Evolutionary conservation across 305 asterid genomes (phyloP), one percentile per base, ranked within the genome.

Genomic region (Fraxinus greggii): DNA sequence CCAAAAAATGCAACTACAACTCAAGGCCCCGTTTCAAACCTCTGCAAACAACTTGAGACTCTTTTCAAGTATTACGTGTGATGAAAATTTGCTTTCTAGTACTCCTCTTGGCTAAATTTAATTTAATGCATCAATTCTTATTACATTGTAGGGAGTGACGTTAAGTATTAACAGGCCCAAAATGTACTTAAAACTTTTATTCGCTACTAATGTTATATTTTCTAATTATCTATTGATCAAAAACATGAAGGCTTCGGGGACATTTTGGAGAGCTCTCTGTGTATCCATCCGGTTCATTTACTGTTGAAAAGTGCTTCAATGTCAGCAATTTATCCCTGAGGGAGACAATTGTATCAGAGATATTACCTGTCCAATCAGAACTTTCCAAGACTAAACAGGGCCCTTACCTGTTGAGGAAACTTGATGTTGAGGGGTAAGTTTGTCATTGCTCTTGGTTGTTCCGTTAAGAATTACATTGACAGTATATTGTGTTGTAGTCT

Each of bases 211-310:
- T 48, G 67, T 84, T 61, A 75, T 79, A 80, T 48, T 76, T n/a
- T 86, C 83, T 72, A 67, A 45, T 56, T 78, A 80, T 40, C 82
- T 54, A 31, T 35, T 75, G 59, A 56, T 63, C 77, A 28, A 40
- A 69, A 78, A 65, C 83, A 70, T 87, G 78, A 84, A 94, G 99
- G 92, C 91, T 94, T 78, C 88, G 89, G 81, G 98, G 97, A 79
- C 97, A 91, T 87, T 97, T 92, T 81, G 99, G 98, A 76, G 98
- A 94, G 88, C 95, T 97, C 80, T 90, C 98, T 40, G 84, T 91
- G 88, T 90, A 85, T 79, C 88, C 92, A 15, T 90, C 94, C 51
- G 99, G 98, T 79, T 87, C 99, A 33, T 97, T 92, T 85, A 92
- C 92, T 6, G 86, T 97, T 81, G 98, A 94, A n/a, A 97, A 97